These are phyloP conservation scores for Leishmania major DNA, from an alignment of 208 protist genomes.

Conservation along the genomic window DNA sequence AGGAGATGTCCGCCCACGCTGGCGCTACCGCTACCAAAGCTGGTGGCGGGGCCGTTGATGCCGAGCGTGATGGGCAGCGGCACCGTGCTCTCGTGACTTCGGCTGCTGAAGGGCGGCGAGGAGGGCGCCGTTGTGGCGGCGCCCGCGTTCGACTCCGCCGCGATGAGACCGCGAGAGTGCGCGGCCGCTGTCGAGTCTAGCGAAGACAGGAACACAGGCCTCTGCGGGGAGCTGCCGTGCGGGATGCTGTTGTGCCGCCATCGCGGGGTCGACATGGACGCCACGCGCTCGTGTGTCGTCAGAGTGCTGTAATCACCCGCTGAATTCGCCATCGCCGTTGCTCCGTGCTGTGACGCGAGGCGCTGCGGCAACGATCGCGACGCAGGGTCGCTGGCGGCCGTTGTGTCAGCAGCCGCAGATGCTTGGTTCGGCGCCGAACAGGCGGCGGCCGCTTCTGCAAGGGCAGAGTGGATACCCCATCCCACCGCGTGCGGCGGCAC, in stretches of 20 bases:
- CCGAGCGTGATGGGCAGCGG: background rate
- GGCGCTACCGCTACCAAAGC: background rate
- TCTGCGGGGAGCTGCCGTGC: slow-evolving; percentile 29
- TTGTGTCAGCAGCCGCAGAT: background rate
- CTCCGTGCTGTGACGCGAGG: background rate
- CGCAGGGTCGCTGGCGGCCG: background rate
- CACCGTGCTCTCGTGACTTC: background rate
- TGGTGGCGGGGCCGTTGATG: background rate
- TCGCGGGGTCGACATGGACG: background rate
- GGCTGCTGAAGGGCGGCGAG: background rate
- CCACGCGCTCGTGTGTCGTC: background rate
- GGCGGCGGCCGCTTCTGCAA: background rate
- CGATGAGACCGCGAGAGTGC: slow-evolving; percentile 23
- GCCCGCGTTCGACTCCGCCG: slow-evolving; percentile 16
- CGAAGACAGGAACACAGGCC: slow-evolving; percentile 29
- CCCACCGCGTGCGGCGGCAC: background rate
- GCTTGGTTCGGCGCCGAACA: background rate
- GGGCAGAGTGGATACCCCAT: background rate
- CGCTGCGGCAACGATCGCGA: background rate
- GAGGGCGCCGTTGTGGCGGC: background rate
- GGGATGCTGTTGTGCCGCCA: slow-evolving; percentile 19
- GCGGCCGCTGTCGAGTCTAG: slow-evolving; percentile 25
- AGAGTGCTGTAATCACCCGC: background rate
- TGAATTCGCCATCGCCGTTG: background rate
- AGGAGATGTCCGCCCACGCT: background rate